Evolutionary conservation across 495 filamentous ascomycete species (phyloP).

Genomic region (Trichocladium uniseriatum): DNA sequence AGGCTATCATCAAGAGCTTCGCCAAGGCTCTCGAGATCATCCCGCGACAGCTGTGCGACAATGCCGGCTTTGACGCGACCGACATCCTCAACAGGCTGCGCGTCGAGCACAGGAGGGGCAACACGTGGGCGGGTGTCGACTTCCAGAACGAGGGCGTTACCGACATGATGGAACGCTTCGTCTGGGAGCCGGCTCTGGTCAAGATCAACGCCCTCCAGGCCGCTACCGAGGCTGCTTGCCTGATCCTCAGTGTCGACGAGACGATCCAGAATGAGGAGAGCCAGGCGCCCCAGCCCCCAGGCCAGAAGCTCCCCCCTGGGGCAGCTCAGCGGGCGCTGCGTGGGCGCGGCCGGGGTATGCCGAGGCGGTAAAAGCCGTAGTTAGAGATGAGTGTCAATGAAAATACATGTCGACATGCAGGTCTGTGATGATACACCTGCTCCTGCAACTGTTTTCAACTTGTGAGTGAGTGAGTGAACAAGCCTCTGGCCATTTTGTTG

Average conservation of each 20-base stretch:
- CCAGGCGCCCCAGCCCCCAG: conserved; percentile 65
- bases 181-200: conserved; percentile 92
- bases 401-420: too few species aligned
- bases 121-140: conserved; percentile 91
- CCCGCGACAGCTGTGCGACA: conserved; percentile 93
- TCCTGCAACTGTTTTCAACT: too few species aligned
- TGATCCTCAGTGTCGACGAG: conserved; percentile 95
- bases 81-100: conserved; percentile 92
- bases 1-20: conserved; percentile 93
- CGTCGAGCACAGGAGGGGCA: conserved; percentile 86
- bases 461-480: too few species aligned
- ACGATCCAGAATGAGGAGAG: conserved; percentile 96
- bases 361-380: conserved; percentile 49
- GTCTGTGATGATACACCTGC: too few species aligned
- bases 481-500: too few species aligned
- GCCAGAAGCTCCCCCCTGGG: conserved; percentile 73
- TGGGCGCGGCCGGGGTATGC: conserved; percentile 88
- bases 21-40: conserved; percentile 83
- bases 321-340: conserved; percentile 85
- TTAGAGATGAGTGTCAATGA: conserved; percentile 13
- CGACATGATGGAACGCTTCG: conserved; percentile 87
- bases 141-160: conserved; percentile 83
- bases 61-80: conserved; percentile 95
- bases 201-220: conserved; percentile 98
- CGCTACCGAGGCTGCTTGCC: conserved; percentile 84